Evolutionary conservation across 2,329 filamentous ascomycete genomes (phyloP).

Genomic region (Botryotinia convoluta): DNA sequence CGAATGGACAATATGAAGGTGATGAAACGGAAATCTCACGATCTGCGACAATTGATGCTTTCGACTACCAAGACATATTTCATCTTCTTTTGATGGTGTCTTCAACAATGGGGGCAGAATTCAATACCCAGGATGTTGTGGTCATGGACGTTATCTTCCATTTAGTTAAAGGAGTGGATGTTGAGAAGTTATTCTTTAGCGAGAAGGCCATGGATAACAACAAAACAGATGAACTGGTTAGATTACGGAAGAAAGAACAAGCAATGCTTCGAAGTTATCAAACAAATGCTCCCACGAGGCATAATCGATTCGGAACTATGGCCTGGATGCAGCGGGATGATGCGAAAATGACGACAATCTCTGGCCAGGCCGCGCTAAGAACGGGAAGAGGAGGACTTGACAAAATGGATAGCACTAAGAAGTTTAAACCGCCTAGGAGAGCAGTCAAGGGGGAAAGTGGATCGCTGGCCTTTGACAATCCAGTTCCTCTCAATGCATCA

Average conservation of each 20-base stretch:
- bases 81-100: conserved; percentile 80
- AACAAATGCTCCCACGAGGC: conserved; percentile 76
- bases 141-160: conserved; percentile 91
- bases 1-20: conserved; percentile 72
- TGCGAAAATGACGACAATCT: conserved; percentile 79
- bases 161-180: conserved; percentile 83
- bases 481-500: conserved; percentile 64
- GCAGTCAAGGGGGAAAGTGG: conserved; percentile 60
- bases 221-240: conserved; percentile 70
- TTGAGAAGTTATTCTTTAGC: conserved; percentile 80
- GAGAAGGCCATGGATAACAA: conserved; percentile 67
- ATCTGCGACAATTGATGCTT: conserved; percentile 83
- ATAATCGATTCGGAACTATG: conserved; percentile 96
- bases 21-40: conserved; percentile 87
- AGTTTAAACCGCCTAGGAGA: conserved; percentile 77
- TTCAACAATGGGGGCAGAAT: conserved; percentile 92
- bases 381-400: conserved; percentile 70
- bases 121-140: conserved; percentile 83
- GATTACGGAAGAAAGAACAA: conserved; percentile 76
- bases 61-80: conserved; percentile 88
- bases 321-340: conserved; percentile 90
- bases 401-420: conserved; percentile 90
- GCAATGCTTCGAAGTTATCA: conserved; percentile 77
- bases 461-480: conserved; percentile 73
- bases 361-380: conserved; percentile 80